phyloP scores from a whole-genome alignment of 768 basidiomycete genomes.

The Inosperma sp. region DNA sequence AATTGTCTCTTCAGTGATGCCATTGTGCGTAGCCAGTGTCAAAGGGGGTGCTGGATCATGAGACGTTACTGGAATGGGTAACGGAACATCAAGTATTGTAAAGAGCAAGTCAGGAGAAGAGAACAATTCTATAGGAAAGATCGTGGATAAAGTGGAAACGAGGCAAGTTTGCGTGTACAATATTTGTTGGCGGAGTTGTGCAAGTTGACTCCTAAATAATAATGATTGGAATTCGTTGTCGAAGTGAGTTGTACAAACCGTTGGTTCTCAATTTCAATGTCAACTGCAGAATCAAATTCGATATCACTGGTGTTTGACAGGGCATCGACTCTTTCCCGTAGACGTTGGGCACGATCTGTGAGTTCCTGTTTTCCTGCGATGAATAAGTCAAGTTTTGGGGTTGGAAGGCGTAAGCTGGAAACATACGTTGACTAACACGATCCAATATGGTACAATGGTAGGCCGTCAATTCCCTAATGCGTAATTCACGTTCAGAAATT shows the following conservation, averaged over 20 bases:
- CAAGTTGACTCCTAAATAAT: background rate
- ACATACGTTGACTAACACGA: slow-evolving; percentile 45
- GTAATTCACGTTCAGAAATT: slow-evolving; percentile 58
- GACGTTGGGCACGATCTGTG: slow-evolving; percentile 21
- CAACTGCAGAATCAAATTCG: slow-evolving; percentile 11
- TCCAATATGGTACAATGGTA: slow-evolving; percentile 40
- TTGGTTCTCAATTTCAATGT: slow-evolving; percentile 16
- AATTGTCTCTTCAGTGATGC: slow-evolving; percentile 78
- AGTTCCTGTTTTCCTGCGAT: slow-evolving; percentile 31
- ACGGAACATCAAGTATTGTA: slow-evolving; percentile 79
- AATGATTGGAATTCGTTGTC: background rate
- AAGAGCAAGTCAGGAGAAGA: slow-evolving; percentile 85
- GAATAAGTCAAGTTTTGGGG: background rate
- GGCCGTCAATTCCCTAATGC: slow-evolving; percentile 46
- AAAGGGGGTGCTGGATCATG: slow-evolving; percentile 85
- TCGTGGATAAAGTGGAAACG: slow-evolving; percentile 63
- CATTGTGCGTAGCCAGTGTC: slow-evolving; percentile 55
- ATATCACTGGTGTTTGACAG: slow-evolving; percentile 15
- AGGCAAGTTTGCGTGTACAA: slow-evolving; percentile 54
- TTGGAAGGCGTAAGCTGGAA: background rate
- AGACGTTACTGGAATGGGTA: slow-evolving; percentile 75
- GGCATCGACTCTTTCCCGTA: slow-evolving; percentile 16
- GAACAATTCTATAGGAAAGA: slow-evolving; percentile 87
- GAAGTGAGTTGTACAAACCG: slow-evolving; percentile 14
- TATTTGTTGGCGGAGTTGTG: slow-evolving; percentile 1